phyloP scores from a whole-genome alignment of 768 basidiomycete species.

The Termitomyces sp. region DNA sequence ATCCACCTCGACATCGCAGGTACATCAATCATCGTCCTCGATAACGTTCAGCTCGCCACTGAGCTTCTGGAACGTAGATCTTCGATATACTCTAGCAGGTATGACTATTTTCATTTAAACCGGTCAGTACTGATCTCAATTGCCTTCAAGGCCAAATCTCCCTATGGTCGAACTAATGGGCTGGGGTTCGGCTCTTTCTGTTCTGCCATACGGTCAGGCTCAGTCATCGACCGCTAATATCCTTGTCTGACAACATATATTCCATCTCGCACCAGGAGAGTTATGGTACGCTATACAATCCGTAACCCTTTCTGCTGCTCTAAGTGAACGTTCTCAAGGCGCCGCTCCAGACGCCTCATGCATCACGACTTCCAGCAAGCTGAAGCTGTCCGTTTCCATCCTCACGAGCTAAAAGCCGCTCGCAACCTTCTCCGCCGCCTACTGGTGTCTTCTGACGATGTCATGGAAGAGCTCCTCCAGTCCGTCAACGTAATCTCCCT shows the following conservation, averaged over 20 bases:
- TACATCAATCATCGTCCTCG: background rate
- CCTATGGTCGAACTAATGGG: slow-evolving; percentile 22
- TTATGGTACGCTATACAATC: slow-evolving; percentile 1
- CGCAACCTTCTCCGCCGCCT: slow-evolving; percentile 19
- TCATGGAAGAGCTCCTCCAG: slow-evolving; percentile 12
- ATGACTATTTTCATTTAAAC: background rate
- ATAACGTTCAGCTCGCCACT: background rate
- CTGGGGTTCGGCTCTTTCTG: slow-evolving; percentile 14
- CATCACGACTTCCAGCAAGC: slow-evolving; percentile 19
- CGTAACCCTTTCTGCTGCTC: too few relatives aligned
- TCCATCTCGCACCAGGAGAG: background rate
- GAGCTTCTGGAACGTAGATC: slow-evolving; percentile 22
- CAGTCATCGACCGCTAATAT: background rate
- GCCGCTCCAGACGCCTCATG: slow-evolving; percentile 18
- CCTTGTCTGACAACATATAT: background rate
- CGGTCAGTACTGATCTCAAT: background rate
- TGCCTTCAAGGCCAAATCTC: background rate
- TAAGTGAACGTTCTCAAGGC: slow-evolving; percentile 12
- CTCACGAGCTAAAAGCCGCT: slow-evolving; percentile 17
- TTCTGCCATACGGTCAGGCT: slow-evolving; percentile 14
- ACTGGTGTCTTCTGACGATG: slow-evolving; percentile 14
- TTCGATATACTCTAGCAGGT: slow-evolving; percentile 15
- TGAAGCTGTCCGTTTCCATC: slow-evolving; percentile 15
- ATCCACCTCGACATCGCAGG: background rate
- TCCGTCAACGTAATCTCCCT: background rate